A percentile compares a stretch with the other conserved stretches of the same genome.
Evolutionary conservation across 192 early-diverging fungal genomes (phyloP).

Genomic region (Coemansia sp.): DNA sequence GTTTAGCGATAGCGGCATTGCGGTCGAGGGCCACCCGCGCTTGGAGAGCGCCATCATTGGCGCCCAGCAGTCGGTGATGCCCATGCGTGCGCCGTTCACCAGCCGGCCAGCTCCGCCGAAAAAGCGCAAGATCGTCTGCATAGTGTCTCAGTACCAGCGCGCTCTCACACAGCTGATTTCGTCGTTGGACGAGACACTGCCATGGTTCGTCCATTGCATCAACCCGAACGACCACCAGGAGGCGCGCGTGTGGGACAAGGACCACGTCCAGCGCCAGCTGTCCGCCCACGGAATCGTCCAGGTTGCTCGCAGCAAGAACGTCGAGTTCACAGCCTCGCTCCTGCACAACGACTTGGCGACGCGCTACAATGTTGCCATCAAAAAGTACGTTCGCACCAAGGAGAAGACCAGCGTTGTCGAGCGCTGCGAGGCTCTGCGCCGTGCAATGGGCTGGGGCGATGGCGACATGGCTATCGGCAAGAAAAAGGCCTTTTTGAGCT

Average conservation of each 20-base stretch:
- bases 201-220: constrained; percentile 80
- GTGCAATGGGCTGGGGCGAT: constrained; percentile 63
- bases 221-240: constrained; percentile 64
- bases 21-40: constrained; percentile 81
- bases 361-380: constrained; percentile 65
- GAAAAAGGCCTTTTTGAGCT: constrained; percentile 71
- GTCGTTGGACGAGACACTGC: constrained; percentile 73
- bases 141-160: constrained; percentile 68
- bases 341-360: constrained; percentile 78
- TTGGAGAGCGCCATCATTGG: constrained; percentile 75
- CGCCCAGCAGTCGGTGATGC: constrained; percentile 73
- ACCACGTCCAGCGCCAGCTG: constrained; percentile 72
- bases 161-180: constrained; percentile 68
- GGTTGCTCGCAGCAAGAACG: constrained; percentile 64
- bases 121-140: constrained; percentile 60
- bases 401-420: constrained; percentile 49
- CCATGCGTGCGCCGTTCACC: constrained; percentile 61
- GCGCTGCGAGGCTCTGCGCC: constrained; percentile 53
- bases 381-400: constrained; percentile 57
- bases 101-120: constrained; percentile 36
- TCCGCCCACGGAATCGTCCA: constrained; percentile 66
- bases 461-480: constrained; percentile 63
- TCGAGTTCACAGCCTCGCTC: constrained; percentile 72
- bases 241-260: constrained; percentile 65
- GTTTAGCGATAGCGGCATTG: constrained; percentile 71